Percentiles rank a stretch among this genome's conserved stretches.
Conservation (phyloP, 1,139 yeast genomes). For the Candida smagusa region DNA sequence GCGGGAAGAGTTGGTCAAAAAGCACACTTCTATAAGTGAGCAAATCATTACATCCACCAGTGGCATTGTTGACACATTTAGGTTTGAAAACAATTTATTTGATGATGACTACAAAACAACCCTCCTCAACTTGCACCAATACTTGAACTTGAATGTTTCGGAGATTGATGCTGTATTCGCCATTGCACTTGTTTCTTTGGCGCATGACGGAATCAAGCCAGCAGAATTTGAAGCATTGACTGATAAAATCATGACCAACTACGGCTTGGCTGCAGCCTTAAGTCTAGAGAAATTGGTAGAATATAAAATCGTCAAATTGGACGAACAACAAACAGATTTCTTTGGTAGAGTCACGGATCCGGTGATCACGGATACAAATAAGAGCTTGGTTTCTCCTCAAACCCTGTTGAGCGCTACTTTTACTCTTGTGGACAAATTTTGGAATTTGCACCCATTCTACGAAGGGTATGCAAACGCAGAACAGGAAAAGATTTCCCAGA, state of each 20-base stretch:
- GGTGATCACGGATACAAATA: background rate
- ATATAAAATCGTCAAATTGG: slow-evolving; percentile 23
- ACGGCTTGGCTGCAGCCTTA: slow-evolving; percentile 51
- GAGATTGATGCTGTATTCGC: slow-evolving; percentile 26
- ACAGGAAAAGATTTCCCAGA: slow-evolving; percentile 14
- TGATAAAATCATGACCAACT: slow-evolving; percentile 51
- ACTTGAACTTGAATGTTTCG: slow-evolving; percentile 37
- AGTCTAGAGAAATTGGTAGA: slow-evolving; percentile 26
- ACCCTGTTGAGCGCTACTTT: slow-evolving; percentile 32
- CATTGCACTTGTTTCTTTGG: slow-evolving; percentile 53
- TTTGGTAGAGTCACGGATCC: slow-evolving; percentile 24
- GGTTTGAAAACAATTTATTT: slow-evolving; percentile 71
- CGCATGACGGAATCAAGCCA: slow-evolving; percentile 63
- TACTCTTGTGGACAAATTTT: slow-evolving; percentile 40
- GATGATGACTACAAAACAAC: slow-evolving; percentile 55
- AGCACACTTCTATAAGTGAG: slow-evolving; percentile 78
- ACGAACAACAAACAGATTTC: slow-evolving; percentile 23
- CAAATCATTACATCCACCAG: slow-evolving; percentile 52
- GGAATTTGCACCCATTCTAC: slow-evolving; percentile 43
- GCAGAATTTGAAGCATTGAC: slow-evolving; percentile 52
- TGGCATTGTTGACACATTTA: slow-evolving; percentile 54
- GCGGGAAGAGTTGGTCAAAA: slow-evolving; percentile 65
- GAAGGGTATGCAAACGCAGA: slow-evolving; percentile 11
- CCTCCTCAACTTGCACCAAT: slow-evolving; percentile 43
- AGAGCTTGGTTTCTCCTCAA: slow-evolving; percentile 16